Conservation (phyloP, 2,329 filamentous ascomycete species). For the Neurospora crassa region DNA sequence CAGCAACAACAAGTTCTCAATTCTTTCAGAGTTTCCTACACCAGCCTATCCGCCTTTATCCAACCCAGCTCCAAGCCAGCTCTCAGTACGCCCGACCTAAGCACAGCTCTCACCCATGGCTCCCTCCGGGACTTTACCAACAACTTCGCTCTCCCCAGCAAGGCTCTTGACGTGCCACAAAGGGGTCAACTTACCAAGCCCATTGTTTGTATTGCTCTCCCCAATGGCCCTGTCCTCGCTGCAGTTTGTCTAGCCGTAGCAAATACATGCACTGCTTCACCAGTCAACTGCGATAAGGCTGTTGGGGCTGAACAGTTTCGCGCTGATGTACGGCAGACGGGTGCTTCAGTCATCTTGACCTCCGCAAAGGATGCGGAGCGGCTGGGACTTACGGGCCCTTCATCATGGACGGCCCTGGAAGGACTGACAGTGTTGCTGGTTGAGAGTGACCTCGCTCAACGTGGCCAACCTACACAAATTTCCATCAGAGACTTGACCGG, state of each 20-base stretch:
- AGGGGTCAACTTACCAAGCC: constrained; percentile 24
- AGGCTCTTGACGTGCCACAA: background rate
- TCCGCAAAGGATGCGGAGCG: constrained; percentile 29
- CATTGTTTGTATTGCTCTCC: constrained; percentile 39
- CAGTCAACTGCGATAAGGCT: constrained; percentile 33
- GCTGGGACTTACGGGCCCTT: constrained; percentile 24
- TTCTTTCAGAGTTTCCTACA: background rate
- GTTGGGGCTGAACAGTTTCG: constrained; percentile 40
- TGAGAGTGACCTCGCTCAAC: constrained; percentile 4
- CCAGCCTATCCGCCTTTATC: background rate
- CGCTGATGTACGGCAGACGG: constrained; percentile 37
- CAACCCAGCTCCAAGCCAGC: background rate
- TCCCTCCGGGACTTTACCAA: constrained; percentile 24
- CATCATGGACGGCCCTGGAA: background rate
- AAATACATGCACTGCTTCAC: constrained; percentile 41
- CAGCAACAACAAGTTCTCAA: background rate
- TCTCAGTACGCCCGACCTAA: background rate
- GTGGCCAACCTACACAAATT: background rate
- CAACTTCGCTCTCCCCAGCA: constrained; percentile 23
- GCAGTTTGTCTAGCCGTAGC: constrained; percentile 38
- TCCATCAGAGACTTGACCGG: constrained; percentile 2
- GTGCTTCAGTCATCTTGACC: constrained; percentile 36
- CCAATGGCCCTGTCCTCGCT: constrained; percentile 44
- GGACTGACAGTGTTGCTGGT: constrained; percentile 26
- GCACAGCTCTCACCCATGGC: constrained; percentile 20